A percentile compares a stretch with the other conserved stretches of the same genome.
Evolutionary conservation across 2,329 filamentous ascomycete species (phyloP).

Genomic region (Apiospora saccharicola): DNA sequence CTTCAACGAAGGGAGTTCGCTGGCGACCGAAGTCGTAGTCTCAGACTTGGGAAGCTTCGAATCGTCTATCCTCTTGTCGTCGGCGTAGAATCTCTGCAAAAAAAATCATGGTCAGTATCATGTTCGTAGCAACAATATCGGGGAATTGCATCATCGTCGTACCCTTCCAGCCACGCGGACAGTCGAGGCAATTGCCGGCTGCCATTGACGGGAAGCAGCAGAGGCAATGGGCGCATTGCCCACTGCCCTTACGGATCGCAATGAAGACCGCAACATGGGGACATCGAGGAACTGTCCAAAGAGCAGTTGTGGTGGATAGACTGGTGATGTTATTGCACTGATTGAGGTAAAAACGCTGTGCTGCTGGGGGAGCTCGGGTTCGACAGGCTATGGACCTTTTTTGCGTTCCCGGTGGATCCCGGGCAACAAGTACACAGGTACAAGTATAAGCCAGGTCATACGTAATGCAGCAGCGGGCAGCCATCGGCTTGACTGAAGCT

Average conservation of each 20-base stretch:
- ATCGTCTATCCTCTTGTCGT: slow-evolving; percentile 59
- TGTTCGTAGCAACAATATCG: not conserved
- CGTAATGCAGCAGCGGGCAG: slow-evolving; percentile 13
- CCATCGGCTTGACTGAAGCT: not conserved
- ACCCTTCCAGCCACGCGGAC: slow-evolving; percentile 50
- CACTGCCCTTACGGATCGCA: slow-evolving; percentile 69
- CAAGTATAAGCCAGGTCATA: slow-evolving; percentile 9
- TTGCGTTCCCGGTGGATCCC: slow-evolving; percentile 21
- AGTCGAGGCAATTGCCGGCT: slow-evolving; percentile 49
- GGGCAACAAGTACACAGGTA: slow-evolving; percentile 5
- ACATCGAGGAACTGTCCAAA: slow-evolving; percentile 45
- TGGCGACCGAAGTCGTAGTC: slow-evolving; percentile 57
- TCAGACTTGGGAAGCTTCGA: slow-evolving; percentile 60
- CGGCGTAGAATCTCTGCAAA: slow-evolving; percentile 65
- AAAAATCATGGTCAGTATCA: not conserved
- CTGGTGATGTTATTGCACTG: slow-evolving; percentile 10
- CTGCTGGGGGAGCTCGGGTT: slow-evolving; percentile 22
- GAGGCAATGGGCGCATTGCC: slow-evolving; percentile 61
- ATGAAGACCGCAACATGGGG: slow-evolving; percentile 74
- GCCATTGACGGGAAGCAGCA: slow-evolving; percentile 66
- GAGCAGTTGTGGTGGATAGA: slow-evolving; percentile 7
- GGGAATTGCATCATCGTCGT: slow-evolving; percentile 35
- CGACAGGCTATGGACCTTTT: slow-evolving; percentile 20
- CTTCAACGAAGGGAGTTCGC: slow-evolving; percentile 46
- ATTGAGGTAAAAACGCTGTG: slow-evolving; percentile 22